A percentile compares a stretch with the other conserved stretches of the same genome.
Evolutionary conservation across 495 filamentous ascomycete species (phyloP).

Genomic region (Hypomontagnella submonticulosa): DNA sequence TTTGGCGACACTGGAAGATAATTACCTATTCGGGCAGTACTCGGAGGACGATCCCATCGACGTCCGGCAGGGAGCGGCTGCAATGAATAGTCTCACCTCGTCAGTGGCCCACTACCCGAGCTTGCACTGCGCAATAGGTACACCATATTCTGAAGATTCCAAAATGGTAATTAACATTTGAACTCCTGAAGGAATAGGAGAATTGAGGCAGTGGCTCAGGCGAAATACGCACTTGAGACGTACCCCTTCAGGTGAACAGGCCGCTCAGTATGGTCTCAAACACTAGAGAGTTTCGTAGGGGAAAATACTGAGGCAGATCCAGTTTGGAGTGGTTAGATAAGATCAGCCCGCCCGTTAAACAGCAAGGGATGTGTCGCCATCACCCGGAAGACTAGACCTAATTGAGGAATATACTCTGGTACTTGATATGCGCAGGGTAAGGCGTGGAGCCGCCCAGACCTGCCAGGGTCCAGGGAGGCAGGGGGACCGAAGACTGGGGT

Average conservation of each 20-base stretch:
- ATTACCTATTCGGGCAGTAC: slow-evolving; percentile 15
- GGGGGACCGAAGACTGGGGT: slow-evolving; percentile 15
- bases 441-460: slow-evolving; percentile 22
- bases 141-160: background rate
- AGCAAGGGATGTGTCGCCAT: slow-evolving; percentile 34
- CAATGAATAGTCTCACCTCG: slow-evolving; percentile 24
- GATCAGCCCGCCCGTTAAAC: slow-evolving; percentile 26
- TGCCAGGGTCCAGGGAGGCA: slow-evolving; percentile 4
- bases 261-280: slow-evolving; percentile 34
- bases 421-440: slow-evolving; percentile 12
- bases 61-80: slow-evolving; percentile 25
- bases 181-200: slow-evolving; percentile 3
- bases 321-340: slow-evolving; percentile 34
- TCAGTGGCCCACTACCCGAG: slow-evolving; percentile 18
- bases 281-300: slow-evolving; percentile 39
- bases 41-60: slow-evolving; percentile 23
- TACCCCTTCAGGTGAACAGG: slow-evolving; percentile 24
- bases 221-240: slow-evolving; percentile 25
- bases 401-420: slow-evolving; percentile 17
- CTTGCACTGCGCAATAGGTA: background rate
- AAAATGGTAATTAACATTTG: background rate
- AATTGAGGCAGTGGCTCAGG: slow-evolving; percentile 24
- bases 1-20: slow-evolving; percentile 1
- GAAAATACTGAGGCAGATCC: slow-evolving; percentile 37
- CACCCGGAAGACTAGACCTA: slow-evolving; percentile 30